phyloP scores from a whole-genome alignment of 768 basidiomycete species.

The Amanita inopinata region DNA sequence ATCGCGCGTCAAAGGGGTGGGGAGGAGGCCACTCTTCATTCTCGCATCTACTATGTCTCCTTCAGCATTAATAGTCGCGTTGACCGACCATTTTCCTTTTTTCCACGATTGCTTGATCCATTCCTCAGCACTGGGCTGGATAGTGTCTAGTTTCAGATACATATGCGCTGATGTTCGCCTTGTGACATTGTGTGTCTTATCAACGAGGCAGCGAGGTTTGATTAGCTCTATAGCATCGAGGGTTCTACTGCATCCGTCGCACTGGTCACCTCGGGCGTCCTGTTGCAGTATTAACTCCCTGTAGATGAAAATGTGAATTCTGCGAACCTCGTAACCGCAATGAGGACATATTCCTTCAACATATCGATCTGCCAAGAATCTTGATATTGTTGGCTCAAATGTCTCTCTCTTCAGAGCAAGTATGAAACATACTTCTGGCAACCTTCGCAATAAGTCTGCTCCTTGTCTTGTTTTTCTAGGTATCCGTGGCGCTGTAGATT shows the following conservation, averaged over 20 bases:
- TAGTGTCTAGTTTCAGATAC: constrained; percentile 77
- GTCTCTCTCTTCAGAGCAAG: too few species aligned
- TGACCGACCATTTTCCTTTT: constrained; percentile 86
- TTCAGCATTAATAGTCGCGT: constrained; percentile 81
- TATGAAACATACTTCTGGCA: constrained; percentile 57
- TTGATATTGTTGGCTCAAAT: constrained; percentile 17
- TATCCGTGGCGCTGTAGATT: constrained; percentile 72
- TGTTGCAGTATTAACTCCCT: constrained; percentile 18
- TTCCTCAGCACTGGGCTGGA: constrained; percentile 76
- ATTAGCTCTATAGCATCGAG: constrained; percentile 90
- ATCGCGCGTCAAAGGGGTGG: constrained; percentile 90
- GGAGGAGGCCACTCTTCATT: constrained; percentile 73
- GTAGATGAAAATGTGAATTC: neutral
- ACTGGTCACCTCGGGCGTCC: constrained; percentile 98
- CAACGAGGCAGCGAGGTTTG: constrained; percentile 87
- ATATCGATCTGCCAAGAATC: constrained; percentile 94
- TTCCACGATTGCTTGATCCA: constrained; percentile 80
- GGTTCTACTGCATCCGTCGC: constrained; percentile 87
- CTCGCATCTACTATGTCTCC: constrained; percentile 87
- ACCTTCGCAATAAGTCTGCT: constrained; percentile 92
- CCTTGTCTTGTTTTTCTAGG: constrained; percentile 76
- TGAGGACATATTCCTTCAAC: constrained; percentile 98
- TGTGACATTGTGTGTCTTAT: constrained; percentile 69
- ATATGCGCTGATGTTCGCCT: constrained; percentile 80
- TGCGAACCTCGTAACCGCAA: constrained; percentile 71